These are phyloP conservation scores for Gloeophyllum trabeum DNA, from an alignment of 768 basidiomycete genomes.

Conservation along the genomic window DNA sequence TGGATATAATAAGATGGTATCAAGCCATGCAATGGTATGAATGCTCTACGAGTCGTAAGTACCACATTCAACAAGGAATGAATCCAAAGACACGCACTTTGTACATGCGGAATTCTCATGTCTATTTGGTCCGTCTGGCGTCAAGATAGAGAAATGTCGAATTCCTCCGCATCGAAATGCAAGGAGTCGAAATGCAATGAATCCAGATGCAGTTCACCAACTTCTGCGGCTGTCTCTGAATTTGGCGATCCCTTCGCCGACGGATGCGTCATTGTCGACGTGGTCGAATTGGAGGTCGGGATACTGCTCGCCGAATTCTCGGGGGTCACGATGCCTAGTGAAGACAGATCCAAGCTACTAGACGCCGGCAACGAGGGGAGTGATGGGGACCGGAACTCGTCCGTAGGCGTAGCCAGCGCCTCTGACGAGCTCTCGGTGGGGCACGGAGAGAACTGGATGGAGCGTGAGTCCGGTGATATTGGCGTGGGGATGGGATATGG, in stretches of 20 bases:
- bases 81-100: no score
- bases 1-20: conserved; percentile 1
- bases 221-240: not conserved
- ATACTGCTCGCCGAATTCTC: no score
- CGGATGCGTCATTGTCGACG: no score
- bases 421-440: not conserved
- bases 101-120: no score
- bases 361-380: not conserved
- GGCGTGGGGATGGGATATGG: not conserved
- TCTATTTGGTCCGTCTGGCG: no score
- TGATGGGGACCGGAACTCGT: not conserved
- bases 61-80: no score
- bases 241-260: not conserved
- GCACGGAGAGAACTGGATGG: not conserved
- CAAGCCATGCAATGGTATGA: no score
- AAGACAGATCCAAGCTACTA: not conserved
- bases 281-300: no score
- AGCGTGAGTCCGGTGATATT: not conserved
- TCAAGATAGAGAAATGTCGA: conserved; percentile 20
- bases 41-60: no score
- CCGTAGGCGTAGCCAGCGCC: not conserved
- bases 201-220: conserved; percentile 46
- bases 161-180: conserved; percentile 54
- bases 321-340: no score
- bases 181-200: conserved; percentile 65